Base-by-base conservation (phyloP, 108 stramenopile genomes). In the Seminavis robusta region DNA sequence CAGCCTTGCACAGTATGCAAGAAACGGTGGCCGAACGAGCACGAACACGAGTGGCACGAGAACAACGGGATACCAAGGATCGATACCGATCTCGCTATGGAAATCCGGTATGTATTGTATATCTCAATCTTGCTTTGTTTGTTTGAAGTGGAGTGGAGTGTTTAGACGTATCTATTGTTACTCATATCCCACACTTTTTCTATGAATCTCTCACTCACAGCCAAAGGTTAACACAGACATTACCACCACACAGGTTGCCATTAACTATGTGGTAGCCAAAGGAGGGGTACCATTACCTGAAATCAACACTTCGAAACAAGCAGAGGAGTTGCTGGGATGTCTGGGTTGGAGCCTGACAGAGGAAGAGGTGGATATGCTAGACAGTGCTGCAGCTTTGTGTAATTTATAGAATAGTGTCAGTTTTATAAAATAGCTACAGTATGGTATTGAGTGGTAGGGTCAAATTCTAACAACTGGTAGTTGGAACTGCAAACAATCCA, bases 231-330 rank as follows among this genome's bases (percentile, higher is more conserved):
- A 88, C 39, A 81, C 76, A 11, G 83, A 79, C 27, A 83, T 90
- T 30, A 90, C 90, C 0, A 76, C 88, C 37, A 77, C 82, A 10
- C 94, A 94, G 62, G 74, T 94, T 42, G 90, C 90, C 11, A 69
- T 90, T 26, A 82, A 92, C 52, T 94, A 91, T 57, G 71, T 94
- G 0, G 64, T 77, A 54, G 90, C 90, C 11, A 90, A 91, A 56
- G 94, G 94, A 16, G 84, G 65, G 7, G 90, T 94, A 5, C 94
- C 94, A 24, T 21, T 94, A 25, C 42, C 77, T 15, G 83, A 84
- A 39, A 77, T 94, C 0, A 90, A 81, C 25, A 82, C 73, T 29
- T 48, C 69, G 21, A 74, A 57, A 54, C 61, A 80, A 26, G 93
- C 93, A 2, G 73, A 90, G 20, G 87, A 85, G 49, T 43, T 94